Evolutionary conservation across 805 yeast genomes (phyloP).

Genomic region (Yamadazyma akitaensis): DNA sequence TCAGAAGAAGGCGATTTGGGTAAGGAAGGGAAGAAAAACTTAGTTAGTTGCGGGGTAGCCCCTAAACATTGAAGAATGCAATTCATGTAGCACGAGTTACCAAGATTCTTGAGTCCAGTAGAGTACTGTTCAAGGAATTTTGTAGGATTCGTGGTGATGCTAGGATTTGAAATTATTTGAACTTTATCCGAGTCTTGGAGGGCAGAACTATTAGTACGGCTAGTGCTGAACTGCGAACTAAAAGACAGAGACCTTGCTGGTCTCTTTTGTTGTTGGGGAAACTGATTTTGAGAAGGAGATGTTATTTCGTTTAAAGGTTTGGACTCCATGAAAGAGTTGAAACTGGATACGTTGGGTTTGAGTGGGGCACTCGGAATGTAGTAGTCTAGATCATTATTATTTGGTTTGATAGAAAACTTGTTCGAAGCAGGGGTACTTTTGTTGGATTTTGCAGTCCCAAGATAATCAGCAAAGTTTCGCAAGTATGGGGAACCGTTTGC

Average conservation of each 20-base stretch:
- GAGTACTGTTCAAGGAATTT: conserved; percentile 38
- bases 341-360: conserved; percentile 7
- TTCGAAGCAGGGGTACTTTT: conserved; percentile 19
- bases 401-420: conserved; percentile 7
- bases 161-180: background rate
- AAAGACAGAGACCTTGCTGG: conserved; percentile 3
- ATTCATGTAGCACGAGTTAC: conserved; percentile 93
- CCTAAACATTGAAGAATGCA: conserved; percentile 82
- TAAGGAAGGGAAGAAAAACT: conserved; percentile 48
- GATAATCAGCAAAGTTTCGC: conserved; percentile 28
- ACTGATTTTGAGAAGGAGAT: background rate
- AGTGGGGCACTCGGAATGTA: conserved; percentile 12
- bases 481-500: conserved; percentile 22
- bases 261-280: background rate
- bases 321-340: background rate
- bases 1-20: conserved; percentile 15
- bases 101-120: conserved; percentile 76
- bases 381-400: background rate
- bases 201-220: background rate
- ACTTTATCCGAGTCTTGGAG: background rate
- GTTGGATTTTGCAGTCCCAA: conserved; percentile 25
- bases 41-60: conserved; percentile 64
- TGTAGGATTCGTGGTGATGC: conserved; percentile 7
- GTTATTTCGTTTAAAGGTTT: background rate
- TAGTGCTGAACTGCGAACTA: background rate